Conservation (phyloP, 768 basidiomycete genomes). For the Rossbeevera mucosa region DNA sequence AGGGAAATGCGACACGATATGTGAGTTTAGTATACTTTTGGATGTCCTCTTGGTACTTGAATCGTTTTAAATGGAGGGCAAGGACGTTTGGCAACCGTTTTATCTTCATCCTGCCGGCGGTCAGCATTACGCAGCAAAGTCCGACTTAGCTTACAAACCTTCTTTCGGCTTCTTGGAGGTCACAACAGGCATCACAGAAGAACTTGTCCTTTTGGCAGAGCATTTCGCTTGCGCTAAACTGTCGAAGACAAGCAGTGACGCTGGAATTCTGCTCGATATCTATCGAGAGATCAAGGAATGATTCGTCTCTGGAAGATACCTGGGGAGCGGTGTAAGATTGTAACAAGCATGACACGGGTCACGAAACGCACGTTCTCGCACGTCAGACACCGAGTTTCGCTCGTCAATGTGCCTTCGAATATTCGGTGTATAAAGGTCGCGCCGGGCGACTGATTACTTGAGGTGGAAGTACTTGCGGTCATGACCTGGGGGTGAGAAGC, state of each 20-base stretch:
- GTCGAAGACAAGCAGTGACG: slow-evolving; percentile 90
- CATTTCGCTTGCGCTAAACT: slow-evolving; percentile 98
- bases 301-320: slow-evolving; percentile 92
- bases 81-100: slow-evolving; percentile 94
- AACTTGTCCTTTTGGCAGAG: slow-evolving; percentile 98
- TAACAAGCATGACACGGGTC: slow-evolving; percentile 2
- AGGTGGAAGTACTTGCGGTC: slow-evolving; percentile 43
- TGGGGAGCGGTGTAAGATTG: slow-evolving; percentile 28
- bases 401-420: slow-evolving; percentile 91
- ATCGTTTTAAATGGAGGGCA: slow-evolving; percentile 93
- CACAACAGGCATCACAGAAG: slow-evolving; percentile 96
- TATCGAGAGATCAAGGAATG: slow-evolving; percentile 96
- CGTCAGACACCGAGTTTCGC: slow-evolving; percentile 95
- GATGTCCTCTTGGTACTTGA: slow-evolving; percentile 95
- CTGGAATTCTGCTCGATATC: slow-evolving; percentile 99
- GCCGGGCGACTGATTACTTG: slow-evolving; percentile 43
- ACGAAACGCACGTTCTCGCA: slow-evolving; percentile 81
- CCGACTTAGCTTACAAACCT: slow-evolving; percentile 45
- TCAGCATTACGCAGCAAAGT: slow-evolving; percentile 8
- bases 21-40: slow-evolving; percentile 91
- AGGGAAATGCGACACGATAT: slow-evolving; percentile 95
- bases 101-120: slow-evolving; percentile 84
- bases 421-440: slow-evolving; percentile 85
- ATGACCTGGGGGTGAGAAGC: slow-evolving; percentile 38
- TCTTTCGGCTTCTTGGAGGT: slow-evolving; percentile 96